Percentiles rank a stretch among this genome's conserved stretches.
Conservation (phyloP, 768 basidiomycete genomes). For the Auricularia sp. region DNA sequence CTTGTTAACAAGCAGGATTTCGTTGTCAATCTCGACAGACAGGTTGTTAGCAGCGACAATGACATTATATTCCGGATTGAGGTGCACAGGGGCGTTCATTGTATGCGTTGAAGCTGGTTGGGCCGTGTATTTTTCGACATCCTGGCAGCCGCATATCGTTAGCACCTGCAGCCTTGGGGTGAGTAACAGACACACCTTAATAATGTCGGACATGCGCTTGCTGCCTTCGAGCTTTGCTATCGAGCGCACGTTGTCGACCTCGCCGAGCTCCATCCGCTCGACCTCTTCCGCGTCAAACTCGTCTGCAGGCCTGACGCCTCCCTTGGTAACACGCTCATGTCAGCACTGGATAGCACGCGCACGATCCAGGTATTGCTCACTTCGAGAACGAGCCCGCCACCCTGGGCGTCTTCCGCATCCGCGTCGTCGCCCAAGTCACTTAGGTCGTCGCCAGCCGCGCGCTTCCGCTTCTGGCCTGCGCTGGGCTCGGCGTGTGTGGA, state of each 20-base stretch:
- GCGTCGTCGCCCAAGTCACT: slow-evolving; percentile 37
- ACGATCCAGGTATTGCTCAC: slow-evolving; percentile 12
- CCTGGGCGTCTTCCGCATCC: slow-evolving; percentile 28
- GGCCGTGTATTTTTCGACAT: slow-evolving; percentile 77
- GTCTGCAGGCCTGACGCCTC: slow-evolving; percentile 88
- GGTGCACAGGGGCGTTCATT: slow-evolving; percentile 69
- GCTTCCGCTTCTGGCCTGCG: neutral
- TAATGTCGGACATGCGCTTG: slow-evolving; percentile 77
- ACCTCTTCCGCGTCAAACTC: slow-evolving; percentile 93
- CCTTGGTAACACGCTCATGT: slow-evolving; percentile 26
- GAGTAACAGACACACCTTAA: slow-evolving; percentile 44
- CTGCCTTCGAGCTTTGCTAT: slow-evolving; percentile 85
- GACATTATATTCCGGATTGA: slow-evolving; percentile 91
- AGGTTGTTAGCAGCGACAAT: slow-evolving; percentile 98
- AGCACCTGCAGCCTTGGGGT: neutral
- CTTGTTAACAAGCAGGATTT: slow-evolving; percentile 95
- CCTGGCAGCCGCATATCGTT: slow-evolving; percentile 36
- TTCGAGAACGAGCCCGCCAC: slow-evolving; percentile 59
- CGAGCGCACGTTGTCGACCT: slow-evolving; percentile 74
- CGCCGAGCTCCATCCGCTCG: slow-evolving; percentile 83
- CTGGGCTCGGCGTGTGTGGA: neutral
- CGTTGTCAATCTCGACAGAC: slow-evolving; percentile 96
- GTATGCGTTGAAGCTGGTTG: slow-evolving; percentile 72
- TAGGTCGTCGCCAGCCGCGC: slow-evolving; percentile 43
- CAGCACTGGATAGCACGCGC: neutral